Evolutionary conservation across 1,139 yeast species (phyloP), one percentile per base, ranked within the genome.

Genomic region (Saccharomyces hybrid): DNA sequence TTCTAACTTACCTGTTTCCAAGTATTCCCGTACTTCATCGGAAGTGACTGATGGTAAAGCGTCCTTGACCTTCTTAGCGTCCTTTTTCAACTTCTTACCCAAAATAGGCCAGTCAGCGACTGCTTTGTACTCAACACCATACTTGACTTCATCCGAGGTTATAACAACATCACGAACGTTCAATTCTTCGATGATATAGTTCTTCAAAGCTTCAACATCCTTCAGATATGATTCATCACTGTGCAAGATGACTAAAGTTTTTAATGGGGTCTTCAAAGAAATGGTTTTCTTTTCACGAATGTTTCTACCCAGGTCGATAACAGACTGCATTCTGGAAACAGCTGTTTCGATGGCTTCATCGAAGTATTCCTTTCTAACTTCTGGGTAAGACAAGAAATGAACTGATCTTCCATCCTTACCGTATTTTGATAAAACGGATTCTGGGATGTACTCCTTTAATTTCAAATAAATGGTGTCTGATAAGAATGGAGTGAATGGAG

Each of bases 71-170:
- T 82, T 86, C 76, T 87, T 89, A 60, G 88, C 95, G 67, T 91
- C 98, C 70, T 84, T 84, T 82, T 91, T 91, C 73, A 95, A 82
- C 74, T 93, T 93, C 80, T 93, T 93, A 75, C 99, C 99, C 63
- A 95, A 81, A 16, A 90, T 89, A 53, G 98, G 96, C 99, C 99
- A 95, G 76, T 95, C 99, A 49, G 99, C 99, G 71, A 88, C 95
- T 50, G 93, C 97, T 58, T 81, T 82, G 77, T 91, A 93, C 69
- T 86, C 88, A 59, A 95, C 98, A 65, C 93, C 95, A 68, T 90
- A 91, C 68, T 86, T 84, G 64, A 80, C 85, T 76, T 95, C 99
- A 68, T 93, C 97, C 29, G 89, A 79, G 32, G 98, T 90, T 65
- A 95, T 85, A 64, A 89, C 76, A 56, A 95, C 73, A 64, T 88